phyloP scores from a whole-genome alignment of 768 basidiomycete genomes.

The Phylloporus sp. region DNA sequence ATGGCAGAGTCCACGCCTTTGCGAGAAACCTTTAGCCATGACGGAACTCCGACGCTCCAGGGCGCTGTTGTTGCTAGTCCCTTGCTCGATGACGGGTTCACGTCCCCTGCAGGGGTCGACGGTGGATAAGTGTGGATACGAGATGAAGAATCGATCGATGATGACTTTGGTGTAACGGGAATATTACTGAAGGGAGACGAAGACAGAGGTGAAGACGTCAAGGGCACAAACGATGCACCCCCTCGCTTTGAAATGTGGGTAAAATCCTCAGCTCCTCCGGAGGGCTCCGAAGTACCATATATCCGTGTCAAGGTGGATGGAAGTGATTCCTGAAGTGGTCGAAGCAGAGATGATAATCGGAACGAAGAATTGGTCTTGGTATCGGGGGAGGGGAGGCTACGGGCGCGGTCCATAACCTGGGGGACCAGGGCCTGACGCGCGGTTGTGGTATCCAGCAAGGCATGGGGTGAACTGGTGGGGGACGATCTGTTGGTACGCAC shows the following conservation, averaged over 20 bases:
- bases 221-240: constrained; percentile 55
- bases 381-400: constrained; percentile 35
- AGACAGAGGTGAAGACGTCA: constrained; percentile 41
- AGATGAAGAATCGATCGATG: constrained; percentile 25
- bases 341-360: constrained; percentile 59
- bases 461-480: constrained; percentile 17
- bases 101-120: constrained; percentile 52
- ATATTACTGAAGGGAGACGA: constrained; percentile 15
- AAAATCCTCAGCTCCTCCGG: constrained; percentile 55
- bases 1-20: constrained; percentile 35
- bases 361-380: constrained; percentile 45
- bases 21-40: constrained; percentile 59
- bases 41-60: constrained; percentile 69
- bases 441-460: constrained; percentile 59
- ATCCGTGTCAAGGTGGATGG: constrained; percentile 37
- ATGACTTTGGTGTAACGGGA: constrained; percentile 1
- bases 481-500: constrained; percentile 54
- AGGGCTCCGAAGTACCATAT: constrained; percentile 30
- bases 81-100: constrained; percentile 40
- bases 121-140: constrained; percentile 80
- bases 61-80: constrained; percentile 33
- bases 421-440: constrained; percentile 29
- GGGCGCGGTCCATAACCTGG: constrained; percentile 39
- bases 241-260: constrained; percentile 63
- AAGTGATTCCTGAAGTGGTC: constrained; percentile 61